Evolutionary conservation across 495 filamentous ascomycete genomes (phyloP).

Genomic region (Terfezia claveryi): DNA sequence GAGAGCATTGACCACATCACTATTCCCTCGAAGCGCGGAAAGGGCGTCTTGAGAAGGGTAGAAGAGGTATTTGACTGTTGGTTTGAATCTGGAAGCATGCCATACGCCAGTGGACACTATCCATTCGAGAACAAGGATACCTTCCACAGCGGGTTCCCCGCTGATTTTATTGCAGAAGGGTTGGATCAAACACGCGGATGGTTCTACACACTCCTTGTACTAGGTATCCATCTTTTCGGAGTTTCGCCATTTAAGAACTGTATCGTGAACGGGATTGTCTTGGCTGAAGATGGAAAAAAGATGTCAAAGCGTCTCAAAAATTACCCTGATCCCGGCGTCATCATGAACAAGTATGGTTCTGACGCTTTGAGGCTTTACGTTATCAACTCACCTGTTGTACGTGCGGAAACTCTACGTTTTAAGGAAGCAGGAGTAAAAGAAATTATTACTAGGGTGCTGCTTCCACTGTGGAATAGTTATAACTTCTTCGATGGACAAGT

Average conservation of each 20-base stretch:
- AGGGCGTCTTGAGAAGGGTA: constrained; percentile 58
- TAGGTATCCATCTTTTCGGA: constrained; percentile 80
- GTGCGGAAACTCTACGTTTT: constrained; percentile 77
- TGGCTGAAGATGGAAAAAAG: constrained; percentile 94
- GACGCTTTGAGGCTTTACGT: constrained; percentile 87
- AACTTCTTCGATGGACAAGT: constrained; percentile 97
- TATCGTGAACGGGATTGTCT: constrained; percentile 88
- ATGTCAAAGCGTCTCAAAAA: constrained; percentile 98
- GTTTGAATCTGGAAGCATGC: constrained; percentile 70
- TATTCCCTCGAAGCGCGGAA: constrained; percentile 79
- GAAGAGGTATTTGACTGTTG: constrained; percentile 96
- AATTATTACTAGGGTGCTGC: constrained; percentile 76
- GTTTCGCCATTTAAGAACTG: constrained; percentile 86
- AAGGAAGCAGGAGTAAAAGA: constrained; percentile 89
- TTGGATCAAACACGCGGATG: constrained; percentile 87
- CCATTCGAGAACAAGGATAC: constrained; percentile 79
- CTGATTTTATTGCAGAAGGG: constrained; percentile 93
- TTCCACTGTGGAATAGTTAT: constrained; percentile 94
- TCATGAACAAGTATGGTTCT: constrained; percentile 78
- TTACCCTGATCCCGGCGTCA: constrained; percentile 69
- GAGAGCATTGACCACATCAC: constrained; percentile 93
- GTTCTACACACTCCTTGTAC: constrained; percentile 86
- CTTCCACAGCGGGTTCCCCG: constrained; percentile 69
- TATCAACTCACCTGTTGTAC: constrained; percentile 92
- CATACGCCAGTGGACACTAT: constrained; percentile 80